Conservation (phyloP, 306 rosid genomes). For the Psophocarpus tetragonolobus region DNA sequence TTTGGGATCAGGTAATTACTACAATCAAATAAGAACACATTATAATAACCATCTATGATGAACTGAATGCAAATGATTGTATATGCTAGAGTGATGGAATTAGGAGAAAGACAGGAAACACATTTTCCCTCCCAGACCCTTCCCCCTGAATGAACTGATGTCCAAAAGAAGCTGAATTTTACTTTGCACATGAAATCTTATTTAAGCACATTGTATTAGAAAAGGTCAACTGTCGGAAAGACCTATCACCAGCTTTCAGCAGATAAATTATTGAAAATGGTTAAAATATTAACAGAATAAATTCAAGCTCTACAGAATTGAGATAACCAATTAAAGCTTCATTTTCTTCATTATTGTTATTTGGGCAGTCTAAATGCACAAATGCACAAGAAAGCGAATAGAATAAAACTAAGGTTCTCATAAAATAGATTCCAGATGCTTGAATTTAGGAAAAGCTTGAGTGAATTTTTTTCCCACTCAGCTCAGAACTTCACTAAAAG, state of each 20-base stretch:
- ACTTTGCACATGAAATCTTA: background rate
- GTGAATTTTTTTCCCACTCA: no score
- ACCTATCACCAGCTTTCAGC: background rate
- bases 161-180: background rate
- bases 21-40: background rate
- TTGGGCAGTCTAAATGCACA: conserved; percentile 4
- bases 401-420: background rate
- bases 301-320: background rate
- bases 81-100: background rate
- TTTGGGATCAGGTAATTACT: background rate
- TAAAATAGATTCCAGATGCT: background rate
- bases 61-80: background rate
- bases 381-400: background rate
- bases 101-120: background rate
- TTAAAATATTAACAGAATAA: background rate
- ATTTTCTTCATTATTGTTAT: background rate
- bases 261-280: background rate
- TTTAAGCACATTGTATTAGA: background rate
- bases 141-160: background rate
- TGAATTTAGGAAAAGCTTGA: no score
- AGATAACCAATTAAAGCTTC: background rate
- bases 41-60: background rate
- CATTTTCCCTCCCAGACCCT: background rate
- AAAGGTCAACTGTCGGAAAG: background rate
- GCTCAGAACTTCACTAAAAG: no score